phyloP scores from a whole-genome alignment of 495 filamentous ascomycete genomes.

The Hypoxylon cercidicola region DNA sequence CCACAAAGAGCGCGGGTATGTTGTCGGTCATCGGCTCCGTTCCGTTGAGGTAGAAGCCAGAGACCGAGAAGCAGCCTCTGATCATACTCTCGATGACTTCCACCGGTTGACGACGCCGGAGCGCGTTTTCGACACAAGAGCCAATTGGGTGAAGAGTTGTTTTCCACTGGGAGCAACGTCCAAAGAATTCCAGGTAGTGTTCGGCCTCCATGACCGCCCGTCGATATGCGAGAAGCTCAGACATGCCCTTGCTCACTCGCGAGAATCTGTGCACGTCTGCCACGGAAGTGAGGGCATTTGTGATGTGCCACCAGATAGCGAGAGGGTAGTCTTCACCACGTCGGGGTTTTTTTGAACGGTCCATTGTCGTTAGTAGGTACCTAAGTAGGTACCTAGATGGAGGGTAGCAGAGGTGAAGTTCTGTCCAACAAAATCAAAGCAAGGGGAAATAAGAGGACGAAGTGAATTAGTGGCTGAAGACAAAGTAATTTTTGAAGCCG shows the following conservation, averaged over 20 bases:
- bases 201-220: background rate
- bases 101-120: background rate
- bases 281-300: background rate
- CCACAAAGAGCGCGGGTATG: background rate
- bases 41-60: background rate
- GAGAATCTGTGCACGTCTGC: background rate
- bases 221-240: background rate
- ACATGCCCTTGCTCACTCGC: background rate
- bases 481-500: no score
- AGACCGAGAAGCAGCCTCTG: background rate
- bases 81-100: background rate
- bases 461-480: no score
- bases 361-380: background rate
- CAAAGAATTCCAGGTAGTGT: background rate
- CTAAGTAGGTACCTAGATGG: background rate
- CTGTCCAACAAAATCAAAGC: no score
- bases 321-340: constrained; percentile 4
- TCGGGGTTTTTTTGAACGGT: background rate
- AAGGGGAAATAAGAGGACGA: no score
- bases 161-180: background rate
- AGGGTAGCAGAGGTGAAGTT: no score
- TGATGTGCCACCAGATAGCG: constrained; percentile 1
- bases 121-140: background rate
- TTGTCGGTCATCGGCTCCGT: background rate
- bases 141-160: background rate